These are phyloP conservation scores for Olyra latifolia DNA, from an alignment of 176 grass and related monocot genomes.

Conservation along the genomic window DNA sequence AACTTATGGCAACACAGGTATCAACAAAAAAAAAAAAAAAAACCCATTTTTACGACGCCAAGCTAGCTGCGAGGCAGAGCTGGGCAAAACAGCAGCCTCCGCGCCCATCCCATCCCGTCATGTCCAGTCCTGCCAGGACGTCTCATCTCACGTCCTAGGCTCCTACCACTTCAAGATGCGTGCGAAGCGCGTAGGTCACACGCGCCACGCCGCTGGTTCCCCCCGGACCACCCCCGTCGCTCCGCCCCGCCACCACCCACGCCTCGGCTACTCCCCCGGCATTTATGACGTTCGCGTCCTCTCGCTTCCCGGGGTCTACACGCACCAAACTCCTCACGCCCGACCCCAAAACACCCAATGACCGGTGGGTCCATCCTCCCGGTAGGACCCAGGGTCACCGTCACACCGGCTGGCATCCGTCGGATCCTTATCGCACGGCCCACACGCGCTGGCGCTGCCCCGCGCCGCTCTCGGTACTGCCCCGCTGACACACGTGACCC, in stretches of 20 bases:
- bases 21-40: no score
- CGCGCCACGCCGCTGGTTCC: background rate
- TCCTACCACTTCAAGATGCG: background rate
- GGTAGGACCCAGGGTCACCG: no score
- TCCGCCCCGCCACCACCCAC: background rate
- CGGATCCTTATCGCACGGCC: constrained; percentile 32
- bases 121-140: background rate
- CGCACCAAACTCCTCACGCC: background rate
- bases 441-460: no score
- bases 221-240: background rate
- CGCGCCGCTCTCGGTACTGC: background rate
- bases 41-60: no score
- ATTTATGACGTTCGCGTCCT: background rate
- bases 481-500: background rate
- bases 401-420: background rate
- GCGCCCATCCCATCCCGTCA: background rate
- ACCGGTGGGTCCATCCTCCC: background rate
- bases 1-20: no score
- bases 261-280: constrained; percentile 19
- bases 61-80: no score
- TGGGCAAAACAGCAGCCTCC: background rate
- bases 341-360: background rate
- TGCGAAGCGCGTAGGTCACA: background rate
- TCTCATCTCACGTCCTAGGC: background rate
- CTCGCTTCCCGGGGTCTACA: background rate